These are phyloP conservation scores for Neonectria punicea DNA, from an alignment of 2,329 filamentous ascomycete species.

Conservation along the genomic window DNA sequence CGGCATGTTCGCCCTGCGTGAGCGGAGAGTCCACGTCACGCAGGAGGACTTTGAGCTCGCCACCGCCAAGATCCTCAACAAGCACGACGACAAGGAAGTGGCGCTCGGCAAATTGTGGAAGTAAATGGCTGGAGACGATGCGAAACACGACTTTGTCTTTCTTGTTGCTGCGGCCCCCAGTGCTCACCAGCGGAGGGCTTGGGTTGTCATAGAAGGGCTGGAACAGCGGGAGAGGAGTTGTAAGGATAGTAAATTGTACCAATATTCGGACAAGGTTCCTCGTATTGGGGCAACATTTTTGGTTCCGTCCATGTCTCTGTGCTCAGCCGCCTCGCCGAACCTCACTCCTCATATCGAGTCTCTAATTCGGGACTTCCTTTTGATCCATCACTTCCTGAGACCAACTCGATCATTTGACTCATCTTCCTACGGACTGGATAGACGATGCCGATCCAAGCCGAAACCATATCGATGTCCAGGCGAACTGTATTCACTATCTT, in stretches of 20 bases:
- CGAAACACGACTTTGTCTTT: constrained; percentile 31
- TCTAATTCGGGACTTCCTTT: not conserved
- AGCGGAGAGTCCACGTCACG: constrained; percentile 96
- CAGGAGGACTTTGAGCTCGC: constrained; percentile 99
- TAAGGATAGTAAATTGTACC: constrained; percentile 50
- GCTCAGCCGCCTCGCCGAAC: not conserved
- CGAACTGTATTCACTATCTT: not conserved
- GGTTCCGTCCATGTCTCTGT: not conserved
- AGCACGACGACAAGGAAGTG: constrained; percentile 98
- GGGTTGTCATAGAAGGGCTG: constrained; percentile 42
- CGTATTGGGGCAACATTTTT: constrained; percentile 44
- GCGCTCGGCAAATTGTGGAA: constrained; percentile 85
- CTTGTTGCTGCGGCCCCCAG: constrained; percentile 37
- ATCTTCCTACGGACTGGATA: not conserved
- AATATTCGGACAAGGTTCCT: constrained; percentile 36
- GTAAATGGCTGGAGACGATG: constrained; percentile 42
- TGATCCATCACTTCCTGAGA: not conserved
- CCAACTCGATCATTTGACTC: not conserved
- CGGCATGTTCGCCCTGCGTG: constrained; percentile 96
- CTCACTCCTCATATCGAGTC: no score
- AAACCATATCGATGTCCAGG: not conserved
- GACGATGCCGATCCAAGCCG: not conserved
- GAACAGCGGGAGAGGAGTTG: constrained; percentile 45
- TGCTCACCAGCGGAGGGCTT: constrained; percentile 30
- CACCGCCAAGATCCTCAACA: constrained; percentile 99